Base-by-base conservation (phyloP, 495 filamentous ascomycete species). In the Penicillium parvum region DNA sequence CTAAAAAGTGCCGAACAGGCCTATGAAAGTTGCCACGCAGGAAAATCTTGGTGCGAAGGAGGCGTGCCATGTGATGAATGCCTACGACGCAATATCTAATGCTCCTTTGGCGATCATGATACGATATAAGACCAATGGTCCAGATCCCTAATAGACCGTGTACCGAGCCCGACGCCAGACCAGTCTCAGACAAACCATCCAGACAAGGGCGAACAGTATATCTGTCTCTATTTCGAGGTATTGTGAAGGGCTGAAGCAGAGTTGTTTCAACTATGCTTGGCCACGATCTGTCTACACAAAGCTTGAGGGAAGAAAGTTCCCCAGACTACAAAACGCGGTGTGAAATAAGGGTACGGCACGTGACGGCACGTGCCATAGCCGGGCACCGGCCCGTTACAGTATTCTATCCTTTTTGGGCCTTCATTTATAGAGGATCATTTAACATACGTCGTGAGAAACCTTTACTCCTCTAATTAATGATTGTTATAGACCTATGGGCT, bases 321-420 rank as follows among this genome's bases (percentile, higher is more conserved):
- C n/a, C n/a, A n/a, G n/a, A n/a, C n/a, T n/a, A n/a, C n/a, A n/a
- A n/a, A n/a, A n/a, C n/a, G n/a, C n/a, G n/a, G n/a, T n/a, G n/a
- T n/a, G n/a, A n/a, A n/a, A n/a, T n/a, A n/a, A n/a, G n/a, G n/a
- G n/a, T n/a, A n/a, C n/a, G n/a, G n/a, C n/a, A n/a, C n/a, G n/a
- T n/a, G n/a, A n/a, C n/a, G n/a, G n/a, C n/a, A n/a, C n/a, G n/a
- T n/a, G n/a, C n/a, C n/a, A n/a, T n/a, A n/a, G n/a, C n/a, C n/a
- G n/a, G n/a, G n/a, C n/a, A n/a, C n/a, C n/a, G n/a, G n/a, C n/a
- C n/a, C n/a, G n/a, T n/a, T n/a, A n/a, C n/a, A n/a, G n/a, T n/a
- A n/a, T 64, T 67, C 5, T 58, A 68, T 15, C 53, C 57, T 0
- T 28, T 39, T 15, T 68, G 64, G 64, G 47, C 60, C 1, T 65